phyloP scores from a whole-genome alignment of 2,329 filamentous ascomycete species.

The Xylaria sp. region DNA sequence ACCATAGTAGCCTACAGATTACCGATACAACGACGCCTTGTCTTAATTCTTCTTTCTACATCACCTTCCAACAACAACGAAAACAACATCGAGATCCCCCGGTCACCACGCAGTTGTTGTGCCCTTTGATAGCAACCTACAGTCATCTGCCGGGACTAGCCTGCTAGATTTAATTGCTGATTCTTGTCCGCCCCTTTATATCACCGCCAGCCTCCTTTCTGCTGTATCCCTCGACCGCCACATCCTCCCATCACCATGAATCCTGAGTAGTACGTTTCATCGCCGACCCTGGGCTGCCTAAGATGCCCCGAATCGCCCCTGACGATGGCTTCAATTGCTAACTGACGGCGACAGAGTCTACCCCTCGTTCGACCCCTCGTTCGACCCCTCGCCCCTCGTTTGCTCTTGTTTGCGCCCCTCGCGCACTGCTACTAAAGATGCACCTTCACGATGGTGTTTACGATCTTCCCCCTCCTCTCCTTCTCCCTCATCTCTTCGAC shows the following conservation, averaged over 20 bases:
- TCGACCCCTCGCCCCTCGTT: conserved; percentile 26
- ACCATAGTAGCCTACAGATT: conserved; percentile 43
- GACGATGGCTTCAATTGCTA: conserved; percentile 32
- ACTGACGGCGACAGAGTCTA: conserved; percentile 40
- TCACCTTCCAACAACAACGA: conserved; percentile 43
- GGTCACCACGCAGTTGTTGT: conserved; percentile 28
- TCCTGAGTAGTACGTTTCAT: conserved; percentile 83
- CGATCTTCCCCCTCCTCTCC: conserved; percentile 14
- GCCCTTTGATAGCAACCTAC: conserved; percentile 25
- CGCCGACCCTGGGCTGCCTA: conserved; percentile 37
- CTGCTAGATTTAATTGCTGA: conserved; percentile 26
- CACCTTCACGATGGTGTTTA: conserved; percentile 2
- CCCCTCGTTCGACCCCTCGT: conserved; percentile 28
- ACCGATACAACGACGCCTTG: conserved; percentile 41
- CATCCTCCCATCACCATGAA: conserved; percentile 74
- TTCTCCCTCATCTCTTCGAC: conserved; percentile 16
- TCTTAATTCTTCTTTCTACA: conserved; percentile 49
- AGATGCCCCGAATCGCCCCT: neutral
- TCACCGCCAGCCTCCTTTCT: conserved; percentile 29
- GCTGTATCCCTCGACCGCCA: conserved; percentile 39
- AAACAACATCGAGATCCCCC: conserved; percentile 28
- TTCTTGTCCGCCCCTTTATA: conserved; percentile 18
- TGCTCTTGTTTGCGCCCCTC: conserved; percentile 19
- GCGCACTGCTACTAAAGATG: conserved; percentile 18
- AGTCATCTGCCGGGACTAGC: conserved; percentile 28